Conservation (phyloP, 495 filamentous ascomycete species). For the Margaritispora aquatica region DNA sequence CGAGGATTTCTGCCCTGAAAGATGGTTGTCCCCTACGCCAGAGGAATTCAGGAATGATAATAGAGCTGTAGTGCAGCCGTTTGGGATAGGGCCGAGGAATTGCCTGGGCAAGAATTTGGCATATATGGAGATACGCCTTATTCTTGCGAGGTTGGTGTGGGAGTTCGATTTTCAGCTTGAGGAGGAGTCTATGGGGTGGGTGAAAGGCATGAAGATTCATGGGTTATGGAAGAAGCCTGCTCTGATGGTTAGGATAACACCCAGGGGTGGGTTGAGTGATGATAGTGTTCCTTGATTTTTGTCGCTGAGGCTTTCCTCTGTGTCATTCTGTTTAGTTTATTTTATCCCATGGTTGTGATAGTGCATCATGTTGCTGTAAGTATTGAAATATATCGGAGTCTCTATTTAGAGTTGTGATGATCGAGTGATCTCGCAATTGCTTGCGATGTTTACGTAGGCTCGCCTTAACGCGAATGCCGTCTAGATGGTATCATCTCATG, state of each 20-base stretch:
- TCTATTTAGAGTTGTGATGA: too few species aligned
- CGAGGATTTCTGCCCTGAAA: conserved; percentile 30
- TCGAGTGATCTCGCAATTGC: too few species aligned
- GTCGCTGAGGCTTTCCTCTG: too few species aligned
- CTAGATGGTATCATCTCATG: too few species aligned
- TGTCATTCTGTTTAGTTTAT: too few species aligned
- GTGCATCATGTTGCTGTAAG: too few species aligned
- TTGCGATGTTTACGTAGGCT: too few species aligned
- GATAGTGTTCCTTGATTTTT: too few species aligned
- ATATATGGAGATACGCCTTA: conserved; percentile 45
- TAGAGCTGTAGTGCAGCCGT: conserved; percentile 25
- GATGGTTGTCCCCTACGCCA: conserved; percentile 17
- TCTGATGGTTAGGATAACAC: neutral
- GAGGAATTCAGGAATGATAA: neutral
- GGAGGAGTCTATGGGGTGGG: conserved; percentile 36
- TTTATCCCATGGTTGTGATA: too few species aligned
- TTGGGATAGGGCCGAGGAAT: conserved; percentile 29
- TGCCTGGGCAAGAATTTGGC: conserved; percentile 39
- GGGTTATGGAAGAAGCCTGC: neutral
- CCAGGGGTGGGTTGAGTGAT: neutral
- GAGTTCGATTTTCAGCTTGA: conserved; percentile 39
- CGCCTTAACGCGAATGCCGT: too few species aligned
- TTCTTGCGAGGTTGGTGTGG: conserved; percentile 47
- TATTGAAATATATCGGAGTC: too few species aligned
- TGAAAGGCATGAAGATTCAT: conserved; percentile 10